These are phyloP conservation scores for Colletotrichum cuscutae DNA, from an alignment of 2,329 filamentous ascomycete genomes.

Conservation along the genomic window DNA sequence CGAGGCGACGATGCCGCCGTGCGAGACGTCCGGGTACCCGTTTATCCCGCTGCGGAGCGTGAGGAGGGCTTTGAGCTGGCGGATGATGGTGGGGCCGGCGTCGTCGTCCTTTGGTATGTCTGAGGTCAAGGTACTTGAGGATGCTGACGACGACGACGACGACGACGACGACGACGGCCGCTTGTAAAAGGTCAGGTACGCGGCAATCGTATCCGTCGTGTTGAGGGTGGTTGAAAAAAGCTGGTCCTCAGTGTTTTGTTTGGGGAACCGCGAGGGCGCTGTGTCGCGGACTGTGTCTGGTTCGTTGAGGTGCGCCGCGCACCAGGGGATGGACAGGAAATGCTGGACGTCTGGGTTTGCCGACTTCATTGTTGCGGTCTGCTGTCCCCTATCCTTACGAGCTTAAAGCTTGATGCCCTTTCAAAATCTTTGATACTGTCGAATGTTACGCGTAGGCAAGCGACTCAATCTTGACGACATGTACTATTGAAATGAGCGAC, in stretches of 20 bases:
- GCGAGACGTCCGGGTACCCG: conserved; percentile 46
- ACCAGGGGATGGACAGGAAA: conserved; percentile 51
- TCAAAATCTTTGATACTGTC: too few relatives aligned
- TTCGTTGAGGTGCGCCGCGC: conserved; percentile 43
- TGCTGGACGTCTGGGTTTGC: conserved; percentile 36
- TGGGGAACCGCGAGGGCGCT: conserved; percentile 46
- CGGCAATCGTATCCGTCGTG: conserved; percentile 41
- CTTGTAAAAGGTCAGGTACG: conserved; percentile 49
- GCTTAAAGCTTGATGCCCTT: not conserved
- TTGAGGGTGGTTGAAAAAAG: conserved; percentile 48
- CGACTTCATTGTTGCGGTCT: conserved; percentile 19
- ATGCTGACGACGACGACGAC: not conserved
- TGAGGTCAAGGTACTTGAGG: not conserved
- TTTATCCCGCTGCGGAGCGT: conserved; percentile 46
- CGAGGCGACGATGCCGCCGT: conserved; percentile 50
- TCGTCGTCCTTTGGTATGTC: not conserved
- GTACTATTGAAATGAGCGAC: not conserved
- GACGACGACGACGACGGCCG: conserved; percentile 15
- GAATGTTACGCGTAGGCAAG: not conserved
- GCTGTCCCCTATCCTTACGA: not conserved
- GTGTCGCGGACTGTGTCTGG: conserved; percentile 45
- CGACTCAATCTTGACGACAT: not conserved
- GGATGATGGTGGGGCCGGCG: conserved; percentile 41
- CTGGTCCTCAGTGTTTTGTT: conserved; percentile 40
- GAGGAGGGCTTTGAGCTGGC: conserved; percentile 44